Evolutionary conservation across 2,329 filamentous ascomycete species (phyloP).

Genomic region (Lachnellula cervina): DNA sequence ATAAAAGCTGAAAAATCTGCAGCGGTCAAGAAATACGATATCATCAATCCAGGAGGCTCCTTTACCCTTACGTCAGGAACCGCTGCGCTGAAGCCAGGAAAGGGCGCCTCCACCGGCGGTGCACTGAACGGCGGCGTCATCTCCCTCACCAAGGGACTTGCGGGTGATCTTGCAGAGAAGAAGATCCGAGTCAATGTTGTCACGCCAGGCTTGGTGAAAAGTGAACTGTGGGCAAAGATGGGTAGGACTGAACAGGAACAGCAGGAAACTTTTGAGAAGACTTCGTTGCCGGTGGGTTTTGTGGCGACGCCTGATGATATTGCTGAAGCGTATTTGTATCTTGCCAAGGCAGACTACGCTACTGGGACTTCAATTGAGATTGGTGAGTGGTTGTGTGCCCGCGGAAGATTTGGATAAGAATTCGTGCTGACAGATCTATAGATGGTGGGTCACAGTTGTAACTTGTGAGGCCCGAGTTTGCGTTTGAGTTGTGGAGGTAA

Average conservation of each 20-base stretch:
- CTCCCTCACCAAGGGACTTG: constrained; percentile 50
- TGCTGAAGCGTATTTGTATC: constrained; percentile 39
- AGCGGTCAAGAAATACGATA: constrained; percentile 35
- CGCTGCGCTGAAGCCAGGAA: constrained; percentile 34
- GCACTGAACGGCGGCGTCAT: constrained; percentile 41
- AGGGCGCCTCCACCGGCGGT: constrained; percentile 34
- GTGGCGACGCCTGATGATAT: constrained; percentile 35
- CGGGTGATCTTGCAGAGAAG: constrained; percentile 49
- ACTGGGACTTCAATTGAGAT: constrained; percentile 29
- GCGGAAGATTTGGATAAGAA: too few relatives aligned
- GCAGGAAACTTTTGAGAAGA: constrained; percentile 21
- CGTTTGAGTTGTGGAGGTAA: too few relatives aligned
- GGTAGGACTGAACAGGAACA: constrained; percentile 25
- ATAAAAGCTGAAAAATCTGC: neutral
- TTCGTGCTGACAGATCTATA: too few relatives aligned
- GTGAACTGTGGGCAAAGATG: constrained; percentile 38
- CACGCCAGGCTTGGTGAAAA: constrained; percentile 48
- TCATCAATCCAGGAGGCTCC: constrained; percentile 35
- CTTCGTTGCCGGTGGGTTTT: constrained; percentile 26
- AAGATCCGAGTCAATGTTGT: constrained; percentile 60
- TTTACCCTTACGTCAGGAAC: constrained; percentile 36
- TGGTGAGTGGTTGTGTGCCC: constrained; percentile 1
- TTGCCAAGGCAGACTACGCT: constrained; percentile 36
- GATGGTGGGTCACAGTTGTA: too few relatives aligned
- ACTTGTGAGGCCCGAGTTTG: too few relatives aligned